Evolutionary conservation across 345 rosid species (phyloP).

Genomic region (Bruguiera parviflora): DNA sequence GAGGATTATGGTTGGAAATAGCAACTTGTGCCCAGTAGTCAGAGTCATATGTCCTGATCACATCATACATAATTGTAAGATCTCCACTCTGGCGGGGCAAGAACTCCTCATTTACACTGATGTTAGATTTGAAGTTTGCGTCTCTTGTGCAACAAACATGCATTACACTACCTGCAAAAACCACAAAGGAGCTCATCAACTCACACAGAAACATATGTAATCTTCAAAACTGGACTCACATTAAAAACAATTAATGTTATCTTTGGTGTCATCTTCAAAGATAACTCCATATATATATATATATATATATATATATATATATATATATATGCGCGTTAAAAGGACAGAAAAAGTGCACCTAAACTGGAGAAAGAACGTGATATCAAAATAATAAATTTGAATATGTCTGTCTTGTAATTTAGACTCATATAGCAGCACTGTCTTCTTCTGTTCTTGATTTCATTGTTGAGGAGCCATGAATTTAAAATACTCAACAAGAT

Average conservation of each 20-base stretch:
- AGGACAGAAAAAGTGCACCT: background rate
- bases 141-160: conserved; percentile 71
- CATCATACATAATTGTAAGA: conserved; percentile 92
- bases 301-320: background rate
- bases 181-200: background rate
- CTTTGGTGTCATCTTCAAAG: background rate
- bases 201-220: conserved; percentile 7
- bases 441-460: background rate
- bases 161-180: conserved; percentile 55
- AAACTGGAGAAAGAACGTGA: background rate
- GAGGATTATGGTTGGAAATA: conserved; percentile 78
- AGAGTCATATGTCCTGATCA: conserved; percentile 67
- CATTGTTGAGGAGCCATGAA: background rate
- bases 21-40: conserved; percentile 77
- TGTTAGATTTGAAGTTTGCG: conserved; percentile 45
- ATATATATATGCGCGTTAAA: background rate
- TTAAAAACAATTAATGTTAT: background rate
- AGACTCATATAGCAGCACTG: background rate
- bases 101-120: conserved; percentile 57
- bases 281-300: background rate
- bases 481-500: too few species aligned
- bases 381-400: background rate
- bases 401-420: background rate
- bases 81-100: conserved; percentile 77
- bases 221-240: background rate